Evolutionary conservation across 805 yeast genomes (phyloP).

Genomic region (Starmerella powellii): DNA sequence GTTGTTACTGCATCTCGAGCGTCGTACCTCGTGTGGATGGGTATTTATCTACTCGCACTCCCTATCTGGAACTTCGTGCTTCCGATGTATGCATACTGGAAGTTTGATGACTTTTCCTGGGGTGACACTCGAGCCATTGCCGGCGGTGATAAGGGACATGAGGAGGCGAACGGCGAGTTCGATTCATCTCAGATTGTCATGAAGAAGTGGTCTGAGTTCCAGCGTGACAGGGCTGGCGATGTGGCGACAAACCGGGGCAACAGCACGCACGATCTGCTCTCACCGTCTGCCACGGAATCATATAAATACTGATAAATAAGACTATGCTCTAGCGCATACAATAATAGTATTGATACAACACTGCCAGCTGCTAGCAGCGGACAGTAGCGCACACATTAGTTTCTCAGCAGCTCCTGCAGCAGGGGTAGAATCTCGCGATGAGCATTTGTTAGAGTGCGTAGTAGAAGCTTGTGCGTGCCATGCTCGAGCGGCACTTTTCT

Average conservation of each 20-base stretch:
- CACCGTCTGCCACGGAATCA: neutral
- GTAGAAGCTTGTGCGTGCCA: constrained; percentile 3
- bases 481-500: neutral
- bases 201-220: constrained; percentile 93
- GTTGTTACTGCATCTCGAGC: constrained; percentile 67
- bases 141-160: constrained; percentile 59
- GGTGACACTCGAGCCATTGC: constrained; percentile 82
- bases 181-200: constrained; percentile 82
- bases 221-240: constrained; percentile 45
- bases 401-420: constrained; percentile 9
- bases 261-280: neutral
- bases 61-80: constrained; percentile 91
- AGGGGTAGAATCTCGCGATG: constrained; percentile 8
- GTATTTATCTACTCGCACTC: constrained; percentile 61
- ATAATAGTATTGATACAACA: no score
- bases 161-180: constrained; percentile 64
- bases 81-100: constrained; percentile 84
- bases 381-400: neutral
- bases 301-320: neutral
- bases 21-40: constrained; percentile 66
- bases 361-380: no score
- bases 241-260: neutral
- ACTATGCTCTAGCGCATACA: no score
- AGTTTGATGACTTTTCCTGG: constrained; percentile 93
- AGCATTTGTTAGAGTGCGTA: constrained; percentile 11